Evolutionary conservation across 2,329 filamentous ascomycete genomes (phyloP).

Genomic region (Penicillium sp.): DNA sequence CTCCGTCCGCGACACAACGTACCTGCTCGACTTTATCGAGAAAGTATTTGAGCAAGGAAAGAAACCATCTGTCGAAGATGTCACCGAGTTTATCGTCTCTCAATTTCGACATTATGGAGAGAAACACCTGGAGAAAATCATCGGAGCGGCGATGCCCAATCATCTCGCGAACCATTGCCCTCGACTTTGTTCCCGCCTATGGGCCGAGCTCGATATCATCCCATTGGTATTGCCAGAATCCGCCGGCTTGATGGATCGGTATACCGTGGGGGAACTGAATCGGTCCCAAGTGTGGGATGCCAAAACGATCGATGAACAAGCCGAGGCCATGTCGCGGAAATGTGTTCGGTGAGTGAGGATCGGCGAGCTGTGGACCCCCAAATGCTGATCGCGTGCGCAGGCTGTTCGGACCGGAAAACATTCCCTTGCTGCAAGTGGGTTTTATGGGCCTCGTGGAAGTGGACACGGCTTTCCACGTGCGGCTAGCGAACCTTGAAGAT

Average conservation of each 20-base stretch:
- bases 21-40: constrained; percentile 70
- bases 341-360: constrained; percentile 60
- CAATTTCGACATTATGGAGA: constrained; percentile 61
- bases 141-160: constrained; percentile 68
- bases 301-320: constrained; percentile 72
- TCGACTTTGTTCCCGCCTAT: constrained; percentile 66
- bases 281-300: constrained; percentile 43
- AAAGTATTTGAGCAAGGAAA: constrained; percentile 53
- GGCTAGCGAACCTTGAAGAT: constrained; percentile 56
- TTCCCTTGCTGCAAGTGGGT: constrained; percentile 65
- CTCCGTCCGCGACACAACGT: constrained; percentile 71
- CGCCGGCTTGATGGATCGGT: constrained; percentile 11
- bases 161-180: constrained; percentile 62
- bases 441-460: constrained; percentile 69
- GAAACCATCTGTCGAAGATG: constrained; percentile 41
- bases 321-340: constrained; percentile 77
- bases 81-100: constrained; percentile 60
- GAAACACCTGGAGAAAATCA: constrained; percentile 68
- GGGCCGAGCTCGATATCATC: constrained; percentile 74
- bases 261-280: constrained; percentile 24
- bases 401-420: constrained; percentile 69
- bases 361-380: neutral
- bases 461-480: constrained; percentile 63
- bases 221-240: constrained; percentile 60
- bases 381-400: constrained; percentile 39